These are phyloP conservation scores for Pisolithus orientalis DNA, from an alignment of 768 basidiomycete species.

Conservation along the genomic window DNA sequence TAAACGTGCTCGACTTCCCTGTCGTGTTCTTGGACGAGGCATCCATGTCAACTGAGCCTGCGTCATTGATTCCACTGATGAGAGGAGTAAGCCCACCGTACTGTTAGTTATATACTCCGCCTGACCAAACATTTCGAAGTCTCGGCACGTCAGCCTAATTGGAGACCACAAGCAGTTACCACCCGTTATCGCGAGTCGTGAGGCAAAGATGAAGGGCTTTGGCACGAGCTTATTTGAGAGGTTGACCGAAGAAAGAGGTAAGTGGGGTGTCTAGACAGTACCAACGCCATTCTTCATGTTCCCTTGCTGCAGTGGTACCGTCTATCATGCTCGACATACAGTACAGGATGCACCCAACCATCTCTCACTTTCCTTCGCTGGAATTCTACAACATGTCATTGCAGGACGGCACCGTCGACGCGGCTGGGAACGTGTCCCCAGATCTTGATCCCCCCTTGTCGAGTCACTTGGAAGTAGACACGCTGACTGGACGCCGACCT, in stretches of 20 bases:
- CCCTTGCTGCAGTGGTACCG: slow-evolving; percentile 53
- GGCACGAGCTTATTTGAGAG: slow-evolving; percentile 85
- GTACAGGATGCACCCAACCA: slow-evolving; percentile 92
- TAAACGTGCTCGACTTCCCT: slow-evolving; percentile 80
- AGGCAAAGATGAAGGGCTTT: slow-evolving; percentile 69
- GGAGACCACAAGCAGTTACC: slow-evolving; percentile 98
- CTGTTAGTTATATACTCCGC: slow-evolving; percentile 6
- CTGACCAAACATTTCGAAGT: slow-evolving; percentile 36
- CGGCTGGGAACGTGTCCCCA: slow-evolving; percentile 37
- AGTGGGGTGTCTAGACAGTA: slow-evolving; percentile 21
- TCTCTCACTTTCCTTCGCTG: slow-evolving; percentile 78
- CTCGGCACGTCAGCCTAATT: slow-evolving; percentile 78
- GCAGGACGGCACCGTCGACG: slow-evolving; percentile 69
- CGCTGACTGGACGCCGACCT: slow-evolving; percentile 36
- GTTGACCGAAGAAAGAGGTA: slow-evolving; percentile 76
- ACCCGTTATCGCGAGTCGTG: slow-evolving; percentile 73
- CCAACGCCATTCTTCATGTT: slow-evolving; percentile 3
- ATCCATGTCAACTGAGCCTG: slow-evolving; percentile 93
- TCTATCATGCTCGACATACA: slow-evolving; percentile 92
- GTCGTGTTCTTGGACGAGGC: slow-evolving; percentile 94
- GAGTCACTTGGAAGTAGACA: slow-evolving; percentile 38
- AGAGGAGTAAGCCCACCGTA: slow-evolving; percentile 68
- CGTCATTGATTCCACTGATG: slow-evolving; percentile 87
- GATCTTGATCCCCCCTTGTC: slow-evolving; percentile 59
- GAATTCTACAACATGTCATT: slow-evolving; percentile 76